These are phyloP conservation scores for Colletotrichum liaoningense DNA, from an alignment of 2,329 filamentous ascomycete species.

Conservation along the genomic window DNA sequence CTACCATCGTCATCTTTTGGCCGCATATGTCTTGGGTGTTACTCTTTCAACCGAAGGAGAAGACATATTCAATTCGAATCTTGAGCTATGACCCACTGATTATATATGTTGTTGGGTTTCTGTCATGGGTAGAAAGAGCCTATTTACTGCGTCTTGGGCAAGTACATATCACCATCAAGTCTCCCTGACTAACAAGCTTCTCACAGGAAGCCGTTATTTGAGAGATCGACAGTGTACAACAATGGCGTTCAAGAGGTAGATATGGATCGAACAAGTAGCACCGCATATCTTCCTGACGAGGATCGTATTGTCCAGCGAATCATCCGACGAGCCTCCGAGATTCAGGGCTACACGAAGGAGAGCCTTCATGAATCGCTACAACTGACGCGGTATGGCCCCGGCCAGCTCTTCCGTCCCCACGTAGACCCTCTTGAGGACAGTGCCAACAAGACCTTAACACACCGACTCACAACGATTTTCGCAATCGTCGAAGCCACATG, in stretches of 20 bases:
- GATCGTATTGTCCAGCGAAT: slow-evolving; percentile 4
- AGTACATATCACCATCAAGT: neutral
- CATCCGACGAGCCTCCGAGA: neutral
- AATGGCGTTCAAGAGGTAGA: neutral
- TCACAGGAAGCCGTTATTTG: neutral
- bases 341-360: slow-evolving; percentile 7
- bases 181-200: neutral
- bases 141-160: slow-evolving; percentile 1
- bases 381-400: slow-evolving; percentile 3
- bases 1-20: too few relatives aligned
- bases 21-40: too few relatives aligned
- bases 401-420: slow-evolving; percentile 8
- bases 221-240: neutral
- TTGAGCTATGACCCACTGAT: slow-evolving; percentile 16
- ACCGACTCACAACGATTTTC: slow-evolving; percentile 12
- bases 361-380: slow-evolving; percentile 7
- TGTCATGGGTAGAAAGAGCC: slow-evolving; percentile 10
- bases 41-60: too few relatives aligned
- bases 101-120: slow-evolving; percentile 6
- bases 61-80: too few relatives aligned
- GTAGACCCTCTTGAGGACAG: neutral
- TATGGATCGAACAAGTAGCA: slow-evolving; percentile 8
- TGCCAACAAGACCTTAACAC: neutral
- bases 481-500: slow-evolving; percentile 5
- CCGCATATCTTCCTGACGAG: neutral